These are phyloP conservation scores for Epithemia pelagica DNA, from an alignment of 108 stramenopile species.

Conservation along the genomic window DNA sequence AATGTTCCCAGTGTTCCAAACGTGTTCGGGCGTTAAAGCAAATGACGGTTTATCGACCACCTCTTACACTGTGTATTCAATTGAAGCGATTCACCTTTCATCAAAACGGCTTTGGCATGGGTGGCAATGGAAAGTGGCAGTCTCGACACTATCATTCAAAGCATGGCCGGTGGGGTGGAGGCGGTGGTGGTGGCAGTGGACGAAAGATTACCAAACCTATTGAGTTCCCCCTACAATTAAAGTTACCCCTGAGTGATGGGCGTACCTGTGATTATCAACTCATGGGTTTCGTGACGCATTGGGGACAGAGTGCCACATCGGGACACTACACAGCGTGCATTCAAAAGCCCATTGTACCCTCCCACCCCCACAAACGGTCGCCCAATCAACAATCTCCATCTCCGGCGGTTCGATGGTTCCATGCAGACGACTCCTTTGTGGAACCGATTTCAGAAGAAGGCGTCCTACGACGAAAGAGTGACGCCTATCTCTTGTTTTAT, in stretches of 20 bases:
- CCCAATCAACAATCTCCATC: constrained; percentile 1
- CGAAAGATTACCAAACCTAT: constrained; percentile 71
- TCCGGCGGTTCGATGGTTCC: constrained; percentile 54
- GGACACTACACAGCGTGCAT: constrained; percentile 84
- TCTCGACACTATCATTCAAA: constrained; percentile 11
- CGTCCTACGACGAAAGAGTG: constrained; percentile 50
- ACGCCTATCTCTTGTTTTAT: constrained; percentile 80
- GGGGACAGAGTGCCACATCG: constrained; percentile 63
- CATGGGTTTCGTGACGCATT: constrained; percentile 74
- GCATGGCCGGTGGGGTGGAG: constrained; percentile 19
- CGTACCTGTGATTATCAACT: constrained; percentile 57
- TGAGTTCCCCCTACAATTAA: constrained; percentile 58
- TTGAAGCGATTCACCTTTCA: constrained; percentile 90
- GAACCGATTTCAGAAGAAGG: constrained; percentile 63
- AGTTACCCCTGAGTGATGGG: constrained; percentile 70
- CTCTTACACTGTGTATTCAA: constrained; percentile 87
- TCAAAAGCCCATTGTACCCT: constrained; percentile 30
- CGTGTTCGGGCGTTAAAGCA: constrained; percentile 72
- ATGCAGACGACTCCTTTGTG: constrained; percentile 78
- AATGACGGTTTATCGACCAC: constrained; percentile 73
- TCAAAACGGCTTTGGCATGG: neutral
- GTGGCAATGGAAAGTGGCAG: constrained; percentile 18
- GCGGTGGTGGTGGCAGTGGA: constrained; percentile 26
- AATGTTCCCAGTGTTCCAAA: constrained; percentile 82
- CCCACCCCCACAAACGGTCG: constrained; percentile 11